These are phyloP conservation scores for Phytophthora ohioensis DNA, from an alignment of 352 stramenopile genomes.

Conservation along the genomic window DNA sequence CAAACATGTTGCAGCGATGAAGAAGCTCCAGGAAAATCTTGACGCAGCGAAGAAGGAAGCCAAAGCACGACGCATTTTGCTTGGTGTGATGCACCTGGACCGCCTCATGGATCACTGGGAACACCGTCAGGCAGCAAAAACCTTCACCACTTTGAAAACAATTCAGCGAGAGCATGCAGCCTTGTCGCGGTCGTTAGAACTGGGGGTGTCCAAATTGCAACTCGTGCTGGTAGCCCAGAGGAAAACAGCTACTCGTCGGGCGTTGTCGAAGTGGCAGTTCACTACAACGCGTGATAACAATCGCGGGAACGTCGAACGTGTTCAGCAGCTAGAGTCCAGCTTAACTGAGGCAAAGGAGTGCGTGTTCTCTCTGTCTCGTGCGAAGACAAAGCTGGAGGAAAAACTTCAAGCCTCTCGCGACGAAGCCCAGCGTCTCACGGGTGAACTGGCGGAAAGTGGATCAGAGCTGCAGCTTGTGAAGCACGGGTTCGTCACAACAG, in stretches of 20 bases:
- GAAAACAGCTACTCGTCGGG: conserved; percentile 20
- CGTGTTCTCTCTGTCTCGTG: conserved; percentile 70
- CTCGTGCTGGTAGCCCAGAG: conserved; percentile 31
- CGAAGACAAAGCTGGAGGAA: conserved; percentile 70
- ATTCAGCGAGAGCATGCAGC: conserved; percentile 14
- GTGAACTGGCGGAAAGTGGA: conserved; percentile 54
- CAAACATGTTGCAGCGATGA: conserved; percentile 7
- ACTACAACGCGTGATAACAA: conserved; percentile 36
- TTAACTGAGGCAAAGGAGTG: conserved; percentile 76
- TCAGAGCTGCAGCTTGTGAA: conserved; percentile 78
- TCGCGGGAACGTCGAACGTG: conserved; percentile 30
- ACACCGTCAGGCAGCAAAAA: conserved; percentile 33
- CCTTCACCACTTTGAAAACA: conserved; percentile 29
- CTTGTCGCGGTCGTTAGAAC: conserved; percentile 7
- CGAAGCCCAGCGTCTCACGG: conserved; percentile 43
- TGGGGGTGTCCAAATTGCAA: conserved; percentile 39
- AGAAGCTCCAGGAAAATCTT: conserved; percentile 26
- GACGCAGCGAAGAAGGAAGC: conserved; percentile 11
- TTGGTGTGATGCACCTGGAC: conserved; percentile 35
- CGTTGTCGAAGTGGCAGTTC: conserved; percentile 46
- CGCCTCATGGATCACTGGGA: conserved; percentile 35
- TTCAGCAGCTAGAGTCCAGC: conserved; percentile 40
- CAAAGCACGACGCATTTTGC: conserved; percentile 15
- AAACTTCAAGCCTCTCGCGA: conserved; percentile 50
- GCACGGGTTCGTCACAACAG: conserved; percentile 62